Evolutionary conservation across 805 yeast genomes (phyloP), one percentile per base, ranked within the genome.

Genomic region (Lipomyces spencermartinsiae): DNA sequence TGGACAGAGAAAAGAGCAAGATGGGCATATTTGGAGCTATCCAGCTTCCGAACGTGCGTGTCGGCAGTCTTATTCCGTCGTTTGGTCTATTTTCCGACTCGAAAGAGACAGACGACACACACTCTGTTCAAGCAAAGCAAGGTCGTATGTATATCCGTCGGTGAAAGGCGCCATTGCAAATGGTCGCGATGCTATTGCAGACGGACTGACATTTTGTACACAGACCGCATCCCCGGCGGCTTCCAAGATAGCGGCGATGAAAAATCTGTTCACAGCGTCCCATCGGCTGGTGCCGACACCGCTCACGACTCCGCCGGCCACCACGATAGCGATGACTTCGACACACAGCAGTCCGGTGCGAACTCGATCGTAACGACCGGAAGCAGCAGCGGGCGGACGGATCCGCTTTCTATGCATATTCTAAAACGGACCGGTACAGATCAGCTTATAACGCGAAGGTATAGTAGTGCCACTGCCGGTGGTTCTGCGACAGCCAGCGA

Each of bases 351-450:
- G 7, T 53, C 56, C 16, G 34, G 34, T 7, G n/a, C 56, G 34
- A 10, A 25, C 35, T 25, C 29, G 51, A 22, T 29, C 33, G 31
- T 9, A 16, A 58, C 61, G 33, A 8, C 61, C 16, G 39, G 25
- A 19, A 37, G 59, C 39, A 19, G 37, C 59, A n/a, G 29, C 31
- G 59, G 46, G 8, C 55, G 61, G 10, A 68, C 63, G n/a, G 71
- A 68, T 53, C 71, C 71, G 35, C 62, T 68, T 19, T 59, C 67
- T 12, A 31, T 54, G 29, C 71, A 68, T 49, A 68, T 68, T 25
- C 63, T 68, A 46, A 59, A 66, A 53, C 70, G 71, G 7, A 65
- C 71, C 25, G 67, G 67, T 10, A 63, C 67, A 1, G 67, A 66
- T n/a, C 54, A 51, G 34, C 55, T 19, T 22, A 22, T 35, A 37